Evolutionary conservation across 352 stramenopile species (phyloP), one percentile per base, ranked within the genome.

Genomic region (Pythium dissotocum): DNA sequence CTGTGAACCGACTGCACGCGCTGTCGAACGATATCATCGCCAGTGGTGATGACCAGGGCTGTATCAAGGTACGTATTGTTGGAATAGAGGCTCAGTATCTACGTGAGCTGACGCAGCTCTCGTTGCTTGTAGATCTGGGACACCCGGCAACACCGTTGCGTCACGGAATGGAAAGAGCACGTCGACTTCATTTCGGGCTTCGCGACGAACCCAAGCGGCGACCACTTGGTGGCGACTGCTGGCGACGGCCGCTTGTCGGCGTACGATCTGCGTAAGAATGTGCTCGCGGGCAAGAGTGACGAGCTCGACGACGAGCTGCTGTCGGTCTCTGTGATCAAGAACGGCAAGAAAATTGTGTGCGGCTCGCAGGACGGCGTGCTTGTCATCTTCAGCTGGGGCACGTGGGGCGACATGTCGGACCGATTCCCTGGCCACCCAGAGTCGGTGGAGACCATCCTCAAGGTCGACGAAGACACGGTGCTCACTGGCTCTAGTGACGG

Each of bases 381-480:
- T 1, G 84, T 97, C 48, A 88, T 99, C 62, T 99, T 98, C 68
- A 97, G 85, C 64, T 99, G 94, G 89, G 93, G 91, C 28, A 95
- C 80, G 16, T 99, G 97, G 97, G 94, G 93, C 59, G 97, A 99
- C 71, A 97, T 98, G 73, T 97, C 88, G 48, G 97, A 99, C 79
- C 89, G 97, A 6, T 99, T 98, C 67, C 92, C 94, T 1, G 95
- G 88, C 6, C 97, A 99, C 78, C 97, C 97, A 2, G 83, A 97
- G 36, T 98, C 88, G 28, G 91, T 99, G 33, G 97, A 99, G 64
- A 82, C 93, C 1, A 69, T 99, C 10, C 75, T 99, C 1, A 98
- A 98, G 73, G 84, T 99, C 55, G 97, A 99, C 67, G 97, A 99
- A 77, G 95, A 98, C 75, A 99, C 96, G 3, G 68, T 99, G 10